A percentile compares a stretch with the other conserved stretches of the same genome.
These are phyloP conservation scores for Fragaria vesca DNA, from an alignment of 306 rosid genomes.

Conservation along the genomic window DNA sequence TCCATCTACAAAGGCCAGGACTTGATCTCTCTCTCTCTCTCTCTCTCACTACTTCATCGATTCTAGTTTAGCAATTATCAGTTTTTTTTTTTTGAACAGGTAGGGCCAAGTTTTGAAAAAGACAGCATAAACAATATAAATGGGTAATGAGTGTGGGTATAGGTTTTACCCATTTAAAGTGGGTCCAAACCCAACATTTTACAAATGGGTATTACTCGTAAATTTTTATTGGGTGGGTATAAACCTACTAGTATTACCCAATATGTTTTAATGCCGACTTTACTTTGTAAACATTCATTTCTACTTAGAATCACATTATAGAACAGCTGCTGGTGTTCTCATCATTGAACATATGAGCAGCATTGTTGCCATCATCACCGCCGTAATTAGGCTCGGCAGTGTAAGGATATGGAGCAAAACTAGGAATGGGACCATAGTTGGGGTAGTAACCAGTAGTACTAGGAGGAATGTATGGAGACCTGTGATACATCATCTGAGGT, in stretches of 20 bases:
- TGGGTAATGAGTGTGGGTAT: no score
- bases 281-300: background rate
- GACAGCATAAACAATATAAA: no score
- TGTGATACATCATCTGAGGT: constrained; percentile 89
- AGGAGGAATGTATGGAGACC: constrained; percentile 63
- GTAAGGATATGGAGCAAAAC: constrained; percentile 18
- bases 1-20: constrained; percentile 52
- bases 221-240: no score
- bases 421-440: constrained; percentile 46
- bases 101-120: no score
- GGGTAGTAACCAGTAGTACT: constrained; percentile 77
- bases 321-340: constrained; percentile 76
- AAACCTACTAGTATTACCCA: no score
- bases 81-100: no score
- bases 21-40: constrained; percentile 26
- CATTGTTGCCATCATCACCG: constrained; percentile 37
- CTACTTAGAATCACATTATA: constrained; percentile 52
- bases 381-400: constrained; percentile 35
- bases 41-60: background rate
- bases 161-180: no score
- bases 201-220: no score
- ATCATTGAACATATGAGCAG: constrained; percentile 76
- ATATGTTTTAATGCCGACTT: no score
- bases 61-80: background rate
- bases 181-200: no score